These are phyloP conservation scores for Viscum album DNA, from an alignment of 177 flowering plant species.

Conservation along the genomic window DNA sequence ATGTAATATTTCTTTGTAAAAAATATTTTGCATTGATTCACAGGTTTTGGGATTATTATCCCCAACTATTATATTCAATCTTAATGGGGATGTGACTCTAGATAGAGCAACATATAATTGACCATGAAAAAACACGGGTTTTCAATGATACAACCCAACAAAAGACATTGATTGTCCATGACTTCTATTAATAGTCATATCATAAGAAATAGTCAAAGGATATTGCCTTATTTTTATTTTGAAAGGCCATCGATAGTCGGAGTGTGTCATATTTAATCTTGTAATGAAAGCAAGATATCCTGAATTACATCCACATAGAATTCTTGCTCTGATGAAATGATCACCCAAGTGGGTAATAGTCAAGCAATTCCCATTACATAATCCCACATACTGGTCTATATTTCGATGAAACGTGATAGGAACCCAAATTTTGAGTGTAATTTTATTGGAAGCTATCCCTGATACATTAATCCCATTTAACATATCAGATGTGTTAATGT, in stretches of 20 bases:
- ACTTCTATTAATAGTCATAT: constrained; percentile 12
- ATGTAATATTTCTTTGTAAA: too few species aligned
- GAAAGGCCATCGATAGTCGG: background rate
- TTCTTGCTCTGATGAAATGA: background rate
- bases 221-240: background rate
- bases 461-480: background rate
- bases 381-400: background rate
- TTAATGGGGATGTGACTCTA: background rate
- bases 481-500: background rate
- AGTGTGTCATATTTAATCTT: background rate
- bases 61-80: constrained; percentile 1
- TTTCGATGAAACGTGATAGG: constrained; percentile 6
- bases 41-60: too few species aligned
- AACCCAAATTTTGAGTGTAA: constrained; percentile 5
- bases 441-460: background rate
- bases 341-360: background rate
- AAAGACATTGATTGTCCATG: constrained; percentile 2
- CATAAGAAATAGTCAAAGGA: background rate
- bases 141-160: constrained; percentile 3
- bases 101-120: constrained; percentile 14
- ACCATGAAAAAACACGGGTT: constrained; percentile 10
- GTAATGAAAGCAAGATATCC: background rate
- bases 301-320: background rate
- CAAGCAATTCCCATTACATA: constrained; percentile 12
- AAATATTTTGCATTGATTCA: too few species aligned